A percentile compares a stretch with the other conserved stretches of the same genome.
phyloP scores from a whole-genome alignment of 2,329 filamentous ascomycete species.

The Corynespora cassiicola region DNA sequence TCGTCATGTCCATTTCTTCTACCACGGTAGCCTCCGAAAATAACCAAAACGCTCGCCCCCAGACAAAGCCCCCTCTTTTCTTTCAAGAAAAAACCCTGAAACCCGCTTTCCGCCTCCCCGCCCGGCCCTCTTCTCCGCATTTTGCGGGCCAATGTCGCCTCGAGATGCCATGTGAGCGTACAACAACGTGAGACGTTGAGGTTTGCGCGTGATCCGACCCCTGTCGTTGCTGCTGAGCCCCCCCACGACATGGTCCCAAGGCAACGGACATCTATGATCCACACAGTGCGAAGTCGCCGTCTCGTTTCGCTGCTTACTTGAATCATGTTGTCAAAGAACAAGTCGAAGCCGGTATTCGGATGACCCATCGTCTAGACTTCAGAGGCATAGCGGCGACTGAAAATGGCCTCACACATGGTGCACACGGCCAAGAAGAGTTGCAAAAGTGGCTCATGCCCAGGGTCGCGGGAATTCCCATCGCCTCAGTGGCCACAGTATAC shows the following conservation, averaged over 20 bases:
- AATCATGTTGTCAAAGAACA: not conserved
- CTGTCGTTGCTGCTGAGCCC: too few relatives aligned
- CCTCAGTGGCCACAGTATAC: constrained; percentile 1
- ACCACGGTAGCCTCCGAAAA: too few relatives aligned
- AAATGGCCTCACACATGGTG: not conserved
- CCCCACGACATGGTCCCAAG: not conserved
- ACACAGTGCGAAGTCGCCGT: not conserved
- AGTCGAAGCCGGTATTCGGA: not conserved
- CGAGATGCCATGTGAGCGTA: not conserved
- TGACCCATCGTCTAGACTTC: not conserved
- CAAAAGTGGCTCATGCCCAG: too few relatives aligned
- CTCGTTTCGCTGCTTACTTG: not conserved
- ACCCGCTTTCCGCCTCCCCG: not conserved
- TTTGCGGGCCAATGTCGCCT: not conserved
- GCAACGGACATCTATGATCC: not conserved
- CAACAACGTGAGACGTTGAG: constrained; percentile 4
- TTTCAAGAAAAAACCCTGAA: not conserved
- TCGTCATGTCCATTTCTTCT: too few relatives aligned
- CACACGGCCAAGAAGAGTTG: too few relatives aligned
- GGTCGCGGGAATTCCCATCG: not conserved
- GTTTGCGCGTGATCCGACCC: constrained; percentile 11
- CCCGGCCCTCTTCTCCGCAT: constrained; percentile 6
- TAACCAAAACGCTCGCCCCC: not conserved
- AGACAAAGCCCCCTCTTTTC: not conserved
- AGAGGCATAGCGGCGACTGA: not conserved